phyloP scores from a whole-genome alignment of 1,139 yeast genomes.

The Lizanozyma gosingica region DNA sequence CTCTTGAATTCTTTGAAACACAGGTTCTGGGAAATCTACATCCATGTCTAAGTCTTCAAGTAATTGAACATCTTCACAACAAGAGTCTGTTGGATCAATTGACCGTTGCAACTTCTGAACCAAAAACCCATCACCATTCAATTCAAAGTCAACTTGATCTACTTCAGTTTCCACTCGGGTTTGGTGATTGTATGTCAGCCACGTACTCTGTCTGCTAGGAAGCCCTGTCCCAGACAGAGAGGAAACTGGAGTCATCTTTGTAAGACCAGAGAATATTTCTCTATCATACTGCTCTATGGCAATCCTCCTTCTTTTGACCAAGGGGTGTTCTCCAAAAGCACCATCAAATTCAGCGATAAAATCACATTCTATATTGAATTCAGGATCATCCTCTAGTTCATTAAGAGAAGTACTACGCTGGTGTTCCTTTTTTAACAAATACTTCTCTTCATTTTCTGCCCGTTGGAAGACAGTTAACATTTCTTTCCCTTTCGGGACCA shows the following conservation, averaged over 20 bases:
- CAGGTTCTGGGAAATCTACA: background rate
- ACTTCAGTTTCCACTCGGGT: slow-evolving; percentile 5
- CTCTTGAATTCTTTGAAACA: background rate
- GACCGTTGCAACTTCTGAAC: background rate
- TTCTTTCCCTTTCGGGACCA: slow-evolving; percentile 2
- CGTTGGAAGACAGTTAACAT: background rate
- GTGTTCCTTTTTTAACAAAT: slow-evolving; percentile 2
- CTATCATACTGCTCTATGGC: slow-evolving; percentile 10
- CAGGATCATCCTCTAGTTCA: slow-evolving; percentile 15
- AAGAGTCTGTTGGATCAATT: background rate
- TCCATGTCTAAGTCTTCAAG: background rate
- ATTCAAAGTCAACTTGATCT: slow-evolving; percentile 9
- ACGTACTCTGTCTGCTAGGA: background rate
- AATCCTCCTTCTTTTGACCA: slow-evolving; percentile 10
- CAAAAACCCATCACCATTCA: slow-evolving; percentile 9
- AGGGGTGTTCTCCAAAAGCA: slow-evolving; percentile 4
- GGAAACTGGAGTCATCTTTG: slow-evolving; percentile 1
- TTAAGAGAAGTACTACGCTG: slow-evolving; percentile 4
- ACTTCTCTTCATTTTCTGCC: background rate
- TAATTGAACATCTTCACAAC: too few relatives aligned
- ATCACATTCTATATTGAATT: slow-evolving; percentile 15
- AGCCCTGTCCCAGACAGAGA: background rate
- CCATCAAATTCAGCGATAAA: slow-evolving; percentile 9
- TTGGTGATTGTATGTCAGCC: slow-evolving; percentile 3
- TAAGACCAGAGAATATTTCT: slow-evolving; percentile 6